Base-by-base conservation (phyloP, 306 rosid genomes). In the Sicyos baderoa region DNA sequence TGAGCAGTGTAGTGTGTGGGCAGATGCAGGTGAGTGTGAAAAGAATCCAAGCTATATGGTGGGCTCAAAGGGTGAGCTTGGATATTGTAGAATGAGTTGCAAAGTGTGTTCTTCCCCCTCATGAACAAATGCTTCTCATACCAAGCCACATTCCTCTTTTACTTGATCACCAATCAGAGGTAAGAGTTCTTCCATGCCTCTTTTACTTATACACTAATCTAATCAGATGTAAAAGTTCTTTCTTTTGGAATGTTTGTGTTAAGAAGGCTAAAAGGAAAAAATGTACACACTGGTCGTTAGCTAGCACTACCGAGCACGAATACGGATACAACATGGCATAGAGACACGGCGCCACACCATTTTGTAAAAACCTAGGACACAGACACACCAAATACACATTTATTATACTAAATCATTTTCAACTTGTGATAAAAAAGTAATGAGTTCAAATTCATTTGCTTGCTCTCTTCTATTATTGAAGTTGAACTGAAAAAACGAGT, bases 1-100 rank as follows among this genome's bases (percentile, higher is more conserved):
- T 61, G 87, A 15, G 6, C 79, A 80, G 73, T 93, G 99, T 78
- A 4, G 80, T 3, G 35, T 18, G 32, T 93, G 99, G 99, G 94
- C 94, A 54, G 80, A 75, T 51, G 23, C 74, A 5, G 99, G 99
- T 21, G 97, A 93, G 62, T 93, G 99, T 64, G 76, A 79, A 37
- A 93, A 82, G 85, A 93, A 93, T 71, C 86, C 89, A 7, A 16
- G 21, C 64, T 93, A 93, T 68, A 93, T 93, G 99, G 80, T 84
- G 79, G 99, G 99, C 58, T 63, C 77, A 13, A 77, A 63, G 8
- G 77, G 68, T 14, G 22, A 16, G 5, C 76, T n/a, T 7, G 99
- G 99, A 29, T 77, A 21, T 56, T 93, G 99, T 75, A 83, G 87
- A 90, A 84, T 86, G 89, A 93, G 99, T 78, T 93, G 99, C 85